Evolutionary conservation across 805 yeast genomes (phyloP), one percentile per base, ranked within the genome.

Genomic region (Myxozyma kluyveri): DNA sequence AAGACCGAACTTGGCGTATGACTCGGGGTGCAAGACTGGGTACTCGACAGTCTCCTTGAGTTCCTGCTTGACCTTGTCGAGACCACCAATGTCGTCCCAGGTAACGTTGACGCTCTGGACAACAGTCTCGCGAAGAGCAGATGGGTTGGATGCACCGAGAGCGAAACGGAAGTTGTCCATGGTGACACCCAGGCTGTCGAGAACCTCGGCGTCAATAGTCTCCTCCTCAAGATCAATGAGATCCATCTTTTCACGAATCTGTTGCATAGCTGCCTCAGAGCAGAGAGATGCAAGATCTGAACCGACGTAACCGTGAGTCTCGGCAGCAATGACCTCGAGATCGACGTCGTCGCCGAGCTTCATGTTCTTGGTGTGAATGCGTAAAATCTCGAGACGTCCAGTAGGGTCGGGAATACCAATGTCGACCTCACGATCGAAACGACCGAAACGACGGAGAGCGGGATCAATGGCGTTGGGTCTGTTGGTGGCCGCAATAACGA

Each of bases 191-290:
- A 93, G 78, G 23, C 96, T 86, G 70, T 93, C 96, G 67, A 93
- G 81, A 24, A 93, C 84, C 76, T 93, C 99, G 35, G 99, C 96
- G 69, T 90, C 98, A 64, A 95, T 93, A 63, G 91, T 93, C 58
- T 90, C 97, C 72, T 89, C 96, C 57, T 90, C 97, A 63, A 90
- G 77, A 67, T 91, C 98, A 63, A 95, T 93, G 61, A 93, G 77
- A 67, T 93, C 99, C 97, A 93, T 90, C 82, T 93, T 93, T 75
- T 93, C 99, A 75, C 99, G 88, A 67, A 93, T 93, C 77, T 95
- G 99, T 79, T 93, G 99, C 99, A 93, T 93, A 54, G 99, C 99
- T 60, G 99, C 99, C 75, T 95, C 99, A n/a, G 97, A 89, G 79
- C 99, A 93, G 67, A 93, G 78, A 5, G 98, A 90, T 1, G 99